Conservation (phyloP, 1,139 yeast species). For the Yamadazyma oceani region DNA sequence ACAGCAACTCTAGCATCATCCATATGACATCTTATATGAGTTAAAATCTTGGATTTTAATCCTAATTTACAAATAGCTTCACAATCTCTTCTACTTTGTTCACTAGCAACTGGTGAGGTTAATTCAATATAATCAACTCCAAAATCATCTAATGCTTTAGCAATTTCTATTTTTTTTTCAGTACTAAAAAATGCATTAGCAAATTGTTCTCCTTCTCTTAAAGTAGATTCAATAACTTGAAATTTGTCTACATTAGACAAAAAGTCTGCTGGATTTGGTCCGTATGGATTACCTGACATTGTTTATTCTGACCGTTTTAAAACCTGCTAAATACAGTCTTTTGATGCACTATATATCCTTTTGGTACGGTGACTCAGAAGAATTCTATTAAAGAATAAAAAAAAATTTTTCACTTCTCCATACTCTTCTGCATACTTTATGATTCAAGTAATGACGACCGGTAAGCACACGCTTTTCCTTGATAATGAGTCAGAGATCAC, state of each 20-base stretch:
- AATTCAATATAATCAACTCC: conserved; percentile 98
- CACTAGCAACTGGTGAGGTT: conserved; percentile 97
- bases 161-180: conserved; percentile 95
- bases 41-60: conserved; percentile 87
- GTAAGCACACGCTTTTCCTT: neutral
- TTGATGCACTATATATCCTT: neutral
- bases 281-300: conserved; percentile 68
- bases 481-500: conserved; percentile 11
- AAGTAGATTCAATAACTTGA: conserved; percentile 91
- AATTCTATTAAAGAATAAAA: neutral
- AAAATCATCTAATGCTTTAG: conserved; percentile 94
- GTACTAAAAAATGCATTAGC: conserved; percentile 96
- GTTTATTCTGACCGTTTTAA: no score
- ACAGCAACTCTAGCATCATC: conserved; percentile 98
- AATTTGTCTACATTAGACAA: conserved; percentile 86
- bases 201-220: conserved; percentile 98
- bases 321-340: no score
- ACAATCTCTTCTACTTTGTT: conserved; percentile 90
- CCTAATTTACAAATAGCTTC: conserved; percentile 98
- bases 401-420: conserved; percentile 3
- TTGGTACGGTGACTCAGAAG: neutral
- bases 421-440: neutral
- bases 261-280: conserved; percentile 92
- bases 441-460: no score
- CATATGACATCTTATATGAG: conserved; percentile 97